Percentiles rank a stretch among this genome's conserved stretches.
These are phyloP conservation scores for Aurantiochytrium sp. DNA, from an alignment of 108 stramenopile genomes.

Conservation along the genomic window DNA sequence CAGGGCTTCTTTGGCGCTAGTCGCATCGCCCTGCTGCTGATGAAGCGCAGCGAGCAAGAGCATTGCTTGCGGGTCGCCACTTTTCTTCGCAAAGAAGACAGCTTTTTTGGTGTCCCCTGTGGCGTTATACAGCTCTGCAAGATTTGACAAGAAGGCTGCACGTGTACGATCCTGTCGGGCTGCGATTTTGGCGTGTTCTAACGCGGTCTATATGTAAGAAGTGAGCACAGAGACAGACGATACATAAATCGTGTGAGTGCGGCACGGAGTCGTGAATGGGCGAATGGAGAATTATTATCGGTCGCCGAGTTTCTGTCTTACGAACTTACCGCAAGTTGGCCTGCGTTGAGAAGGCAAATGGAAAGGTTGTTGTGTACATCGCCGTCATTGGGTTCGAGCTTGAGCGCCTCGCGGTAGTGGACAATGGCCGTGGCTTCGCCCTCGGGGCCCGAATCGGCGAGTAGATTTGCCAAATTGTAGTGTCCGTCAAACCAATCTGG, in stretches of 20 bases:
- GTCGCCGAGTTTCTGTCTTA: too few relatives aligned
- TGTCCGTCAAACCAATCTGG: conserved; percentile 9
- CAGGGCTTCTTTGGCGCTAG: background rate
- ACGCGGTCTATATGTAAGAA: background rate
- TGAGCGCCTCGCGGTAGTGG: background rate
- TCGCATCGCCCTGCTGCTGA: background rate
- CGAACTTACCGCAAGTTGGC: background rate
- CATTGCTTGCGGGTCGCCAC: background rate
- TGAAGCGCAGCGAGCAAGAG: background rate
- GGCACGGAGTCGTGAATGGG: too few relatives aligned
- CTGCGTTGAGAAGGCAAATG: background rate
- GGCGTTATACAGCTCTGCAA: background rate
- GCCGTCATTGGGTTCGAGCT: background rate
- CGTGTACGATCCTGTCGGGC: background rate
- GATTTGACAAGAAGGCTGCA: background rate
- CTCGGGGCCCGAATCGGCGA: background rate
- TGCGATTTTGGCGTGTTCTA: background rate
- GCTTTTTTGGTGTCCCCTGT: background rate
- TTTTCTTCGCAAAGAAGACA: background rate
- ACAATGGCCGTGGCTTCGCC: background rate
- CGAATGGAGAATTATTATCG: too few relatives aligned
- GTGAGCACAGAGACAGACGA: too few relatives aligned
- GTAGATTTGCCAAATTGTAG: background rate
- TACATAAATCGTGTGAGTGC: too few relatives aligned
- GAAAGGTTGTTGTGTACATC: background rate